These are phyloP conservation scores for Aspergillus clavatus DNA, from an alignment of 2,329 filamentous ascomycete species.

Conservation along the genomic window DNA sequence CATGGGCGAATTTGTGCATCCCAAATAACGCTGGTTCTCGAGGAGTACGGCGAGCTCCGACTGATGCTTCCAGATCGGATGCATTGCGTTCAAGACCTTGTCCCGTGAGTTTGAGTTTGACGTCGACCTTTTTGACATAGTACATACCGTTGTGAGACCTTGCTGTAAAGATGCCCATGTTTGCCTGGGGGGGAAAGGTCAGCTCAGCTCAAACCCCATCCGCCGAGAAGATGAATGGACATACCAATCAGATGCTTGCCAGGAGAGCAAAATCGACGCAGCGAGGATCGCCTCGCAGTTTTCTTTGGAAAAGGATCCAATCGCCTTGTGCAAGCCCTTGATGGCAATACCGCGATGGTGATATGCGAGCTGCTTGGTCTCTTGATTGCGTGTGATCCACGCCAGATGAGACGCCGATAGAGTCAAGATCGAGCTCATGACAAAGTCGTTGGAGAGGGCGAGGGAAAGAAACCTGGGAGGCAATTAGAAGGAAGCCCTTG, in stretches of 20 bases:
- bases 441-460: conserved; percentile 75
- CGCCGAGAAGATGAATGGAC: conserved; percentile 42
- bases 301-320: conserved; percentile 74
- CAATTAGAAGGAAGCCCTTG: conserved; percentile 15
- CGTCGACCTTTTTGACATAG: not conserved
- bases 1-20: conserved; percentile 31
- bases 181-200: conserved; percentile 55
- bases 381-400: conserved; percentile 77
- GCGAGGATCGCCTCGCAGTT: conserved; percentile 90
- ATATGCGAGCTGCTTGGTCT: conserved; percentile 83
- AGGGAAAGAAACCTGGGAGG: conserved; percentile 68
- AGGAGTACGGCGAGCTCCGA: conserved; percentile 55
- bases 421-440: conserved; percentile 88
- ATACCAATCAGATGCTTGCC: conserved; percentile 96
- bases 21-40: conserved; percentile 38
- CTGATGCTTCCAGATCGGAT: conserved; percentile 76
- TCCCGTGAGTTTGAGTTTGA: conserved; percentile 4
- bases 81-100: conserved; percentile 86
- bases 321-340: conserved; percentile 81
- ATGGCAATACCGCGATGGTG: conserved; percentile 82
- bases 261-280: conserved; percentile 84
- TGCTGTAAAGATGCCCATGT: conserved; percentile 92
- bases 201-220: conserved; percentile 27
- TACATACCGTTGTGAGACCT: conserved; percentile 78
- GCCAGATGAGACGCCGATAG: conserved; percentile 94